These are phyloP conservation scores for Diaporthe velutina DNA, from an alignment of 2,329 filamentous ascomycete species.

Conservation along the genomic window DNA sequence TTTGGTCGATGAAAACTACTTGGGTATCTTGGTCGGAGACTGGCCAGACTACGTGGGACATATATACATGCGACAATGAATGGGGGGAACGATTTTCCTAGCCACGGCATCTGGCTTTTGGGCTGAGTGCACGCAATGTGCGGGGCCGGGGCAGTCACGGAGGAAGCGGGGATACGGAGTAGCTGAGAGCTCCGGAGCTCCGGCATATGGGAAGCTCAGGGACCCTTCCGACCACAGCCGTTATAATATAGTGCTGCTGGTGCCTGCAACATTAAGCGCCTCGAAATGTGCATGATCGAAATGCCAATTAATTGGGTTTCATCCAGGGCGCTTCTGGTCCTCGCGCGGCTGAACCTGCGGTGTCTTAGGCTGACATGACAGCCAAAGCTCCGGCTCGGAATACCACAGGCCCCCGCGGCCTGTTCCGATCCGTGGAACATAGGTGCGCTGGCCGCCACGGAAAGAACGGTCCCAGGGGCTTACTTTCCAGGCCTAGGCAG, in stretches of 20 bases:
- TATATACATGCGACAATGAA: neutral
- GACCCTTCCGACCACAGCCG: neutral
- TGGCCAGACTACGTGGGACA: neutral
- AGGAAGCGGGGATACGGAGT: slow-evolving; percentile 26
- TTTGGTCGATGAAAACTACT: neutral
- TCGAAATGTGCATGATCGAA: neutral
- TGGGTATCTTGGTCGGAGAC: neutral
- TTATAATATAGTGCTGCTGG: neutral
- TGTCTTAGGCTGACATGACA: neutral
- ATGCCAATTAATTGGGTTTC: neutral
- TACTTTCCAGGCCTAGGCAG: neutral
- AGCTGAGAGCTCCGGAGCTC: slow-evolving; percentile 8
- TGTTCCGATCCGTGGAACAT: slow-evolving; percentile 2
- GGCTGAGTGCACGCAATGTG: neutral
- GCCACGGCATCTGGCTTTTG: neutral
- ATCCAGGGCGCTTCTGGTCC: too few species aligned
- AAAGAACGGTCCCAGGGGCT: neutral
- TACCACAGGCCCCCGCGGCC: neutral
- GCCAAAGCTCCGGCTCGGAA: slow-evolving; percentile 7
- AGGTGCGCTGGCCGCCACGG: neutral
- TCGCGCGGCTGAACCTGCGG: neutral
- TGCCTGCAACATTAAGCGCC: neutral
- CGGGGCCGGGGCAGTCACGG: slow-evolving; percentile 26
- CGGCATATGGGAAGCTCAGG: neutral
- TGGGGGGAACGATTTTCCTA: slow-evolving; percentile 23